Evolutionary conservation across 441 rosid species (phyloP).

Genomic region (Croton laevigatus): DNA sequence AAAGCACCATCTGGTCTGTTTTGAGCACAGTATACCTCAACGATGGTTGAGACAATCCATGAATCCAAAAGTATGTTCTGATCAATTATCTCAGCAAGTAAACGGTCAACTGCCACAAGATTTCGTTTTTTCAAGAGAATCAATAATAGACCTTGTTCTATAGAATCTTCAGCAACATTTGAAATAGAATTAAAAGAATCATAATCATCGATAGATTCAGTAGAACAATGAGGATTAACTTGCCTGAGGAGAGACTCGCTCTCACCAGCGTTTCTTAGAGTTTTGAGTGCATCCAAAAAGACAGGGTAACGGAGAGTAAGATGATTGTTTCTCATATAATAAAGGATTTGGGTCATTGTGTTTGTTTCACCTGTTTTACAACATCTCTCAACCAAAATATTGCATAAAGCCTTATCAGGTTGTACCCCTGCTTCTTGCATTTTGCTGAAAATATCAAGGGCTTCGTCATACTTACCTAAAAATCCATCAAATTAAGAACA

Average conservation of each 20-base stretch:
- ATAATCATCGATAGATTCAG: conserved; percentile 25
- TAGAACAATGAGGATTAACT: conserved; percentile 65
- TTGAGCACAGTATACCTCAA: conserved; percentile 40
- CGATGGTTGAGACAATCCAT: conserved; percentile 44
- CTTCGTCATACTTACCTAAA: conserved; percentile 66
- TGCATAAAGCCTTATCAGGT: conserved; percentile 93
- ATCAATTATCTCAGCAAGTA: conserved; percentile 43
- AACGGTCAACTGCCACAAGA: conserved; percentile 50
- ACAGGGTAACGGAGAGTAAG: conserved; percentile 65
- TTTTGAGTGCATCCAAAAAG: conserved; percentile 51
- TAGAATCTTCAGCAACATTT: conserved; percentile 27
- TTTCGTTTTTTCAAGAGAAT: conserved; percentile 62
- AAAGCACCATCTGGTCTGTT: conserved; percentile 55
- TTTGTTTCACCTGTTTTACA: conserved; percentile 48
- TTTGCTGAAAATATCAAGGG: conserved; percentile 61
- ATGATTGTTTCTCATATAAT: conserved; percentile 54
- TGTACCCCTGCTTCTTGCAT: conserved; percentile 79
- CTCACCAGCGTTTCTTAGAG: conserved; percentile 44
- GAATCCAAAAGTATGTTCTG: conserved; percentile 41
- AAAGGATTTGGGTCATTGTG: conserved; percentile 48
- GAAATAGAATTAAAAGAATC: conserved; percentile 18
- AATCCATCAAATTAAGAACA: conserved; percentile 17
- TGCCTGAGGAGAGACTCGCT: conserved; percentile 55
- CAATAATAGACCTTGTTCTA: conserved; percentile 41
- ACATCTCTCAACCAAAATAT: conserved; percentile 67